phyloP scores from a whole-genome alignment of 305 asterid genomes.

The Rubia balearica region DNA sequence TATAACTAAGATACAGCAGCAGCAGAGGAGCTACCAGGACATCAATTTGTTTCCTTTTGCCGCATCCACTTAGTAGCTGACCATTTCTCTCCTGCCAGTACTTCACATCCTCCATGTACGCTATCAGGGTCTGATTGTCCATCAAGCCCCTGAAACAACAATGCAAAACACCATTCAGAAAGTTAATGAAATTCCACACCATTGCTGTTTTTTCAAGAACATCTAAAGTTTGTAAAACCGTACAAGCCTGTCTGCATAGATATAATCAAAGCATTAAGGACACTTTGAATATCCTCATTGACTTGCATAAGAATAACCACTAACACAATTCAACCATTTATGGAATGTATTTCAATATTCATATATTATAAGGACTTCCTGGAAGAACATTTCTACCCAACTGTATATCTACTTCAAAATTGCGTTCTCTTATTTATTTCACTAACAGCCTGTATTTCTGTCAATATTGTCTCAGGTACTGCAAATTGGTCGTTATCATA shows the following conservation, averaged over 20 bases:
- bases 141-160: constrained; percentile 56
- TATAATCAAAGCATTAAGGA: background rate
- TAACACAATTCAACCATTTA: background rate
- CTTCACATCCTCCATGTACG: constrained; percentile 83
- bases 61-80: constrained; percentile 96
- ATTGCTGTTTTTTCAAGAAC: background rate
- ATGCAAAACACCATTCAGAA: background rate
- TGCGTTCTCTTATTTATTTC: background rate
- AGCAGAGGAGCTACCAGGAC: background rate
- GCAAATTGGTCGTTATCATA: background rate
- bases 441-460: background rate
- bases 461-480: background rate
- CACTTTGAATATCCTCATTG: background rate
- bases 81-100: constrained; percentile 77
- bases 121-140: constrained; percentile 66
- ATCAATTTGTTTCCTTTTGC: constrained; percentile 36
- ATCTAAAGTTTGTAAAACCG: background rate
- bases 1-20: background rate
- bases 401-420: too few species aligned
- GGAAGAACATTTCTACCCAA: too few species aligned
- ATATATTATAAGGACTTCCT: too few species aligned
- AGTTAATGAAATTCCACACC: constrained; percentile 1
- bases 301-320: background rate
- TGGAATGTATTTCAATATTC: background rate
- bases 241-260: background rate